Percentiles rank a stretch among this genome's conserved stretches.
phyloP scores from a whole-genome alignment of 352 stramenopile genomes.

The Phytophthora brassicae region DNA sequence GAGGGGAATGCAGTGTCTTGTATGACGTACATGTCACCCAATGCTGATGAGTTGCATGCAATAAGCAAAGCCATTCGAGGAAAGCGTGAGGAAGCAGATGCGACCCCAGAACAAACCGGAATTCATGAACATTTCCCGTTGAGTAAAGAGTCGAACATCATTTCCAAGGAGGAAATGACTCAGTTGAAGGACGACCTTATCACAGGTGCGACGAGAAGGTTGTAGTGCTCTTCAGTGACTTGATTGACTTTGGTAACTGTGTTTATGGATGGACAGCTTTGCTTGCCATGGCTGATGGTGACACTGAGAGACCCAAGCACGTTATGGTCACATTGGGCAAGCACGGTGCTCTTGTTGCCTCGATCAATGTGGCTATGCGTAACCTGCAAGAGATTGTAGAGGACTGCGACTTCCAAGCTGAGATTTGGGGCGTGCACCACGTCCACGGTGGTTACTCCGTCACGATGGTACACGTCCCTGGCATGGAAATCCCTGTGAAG shows the following conservation, averaged over 20 bases:
- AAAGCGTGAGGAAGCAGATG: conserved; percentile 23
- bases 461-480: conserved; percentile 68
- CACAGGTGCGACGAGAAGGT: conserved; percentile 34
- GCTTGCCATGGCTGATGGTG: conserved; percentile 57
- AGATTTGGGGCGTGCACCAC: conserved; percentile 61
- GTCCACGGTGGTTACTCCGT: conserved; percentile 47
- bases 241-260: not conserved
- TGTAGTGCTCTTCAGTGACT: not conserved
- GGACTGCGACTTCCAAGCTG: conserved; percentile 38
- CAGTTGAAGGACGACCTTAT: conserved; percentile 73
- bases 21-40: conserved; percentile 78
- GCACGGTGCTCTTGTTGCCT: conserved; percentile 69
- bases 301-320: conserved; percentile 55
- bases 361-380: conserved; percentile 50
- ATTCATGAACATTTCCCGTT: conserved; percentile 56
- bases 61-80: conserved; percentile 64
- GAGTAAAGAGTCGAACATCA: conserved; percentile 43
- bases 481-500: conserved; percentile 47
- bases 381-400: conserved; percentile 32
- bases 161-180: conserved; percentile 45
- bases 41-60: conserved; percentile 68
- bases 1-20: conserved; percentile 46
- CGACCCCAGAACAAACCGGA: conserved; percentile 14
- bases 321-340: conserved; percentile 82
- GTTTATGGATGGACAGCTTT: conserved; percentile 37